Base-by-base conservation (phyloP, 176 grass and related monocot species). In the Rhynchospora pubera region DNA sequence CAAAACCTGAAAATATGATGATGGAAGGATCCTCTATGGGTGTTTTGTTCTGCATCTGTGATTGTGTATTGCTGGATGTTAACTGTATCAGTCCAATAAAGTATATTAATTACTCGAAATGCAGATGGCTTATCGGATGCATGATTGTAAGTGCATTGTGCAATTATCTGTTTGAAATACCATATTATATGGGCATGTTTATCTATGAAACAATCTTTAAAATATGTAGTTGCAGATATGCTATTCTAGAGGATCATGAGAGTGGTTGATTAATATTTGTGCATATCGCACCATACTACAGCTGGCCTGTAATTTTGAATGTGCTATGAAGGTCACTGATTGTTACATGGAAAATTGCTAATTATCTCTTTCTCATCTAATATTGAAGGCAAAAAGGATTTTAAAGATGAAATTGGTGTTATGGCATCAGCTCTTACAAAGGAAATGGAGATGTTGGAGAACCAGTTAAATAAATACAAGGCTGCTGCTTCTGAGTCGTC, bases 381-480 rank as follows among this genome's bases (percentile, higher is more conserved):
- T 80, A 28, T 56, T 92, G 11, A 79, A 97, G 94, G 92, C 16
- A 97, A 93, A 79, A 91, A 94, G 66, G 94, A 97, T 73, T 92
- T 97, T 73, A 97, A 97, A 85, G 84, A 92, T 81, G 94, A 97
- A 87, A 97, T 97, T 83, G 85, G 90, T 85, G 90, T 97, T 57
- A 94, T 97, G 94, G 92, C 90, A 64, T 66, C 90, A 46, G 90
- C 94, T 71, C 85, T 97, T 21, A 88, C 90, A 32, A 97, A 94
- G 88, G 94, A 97, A 86, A 88, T 97, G 88, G 88, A 91, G 76
- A 91, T 97, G 94, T 91, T 97, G 92, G 90, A 92, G 84, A 88
- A 83, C 73, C 94, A 97, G 66, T 88, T 97, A 70, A 97, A 89
- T 88, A 92, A 90, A 85, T 91, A 85, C 68, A 97, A 97, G 68